A percentile compares a stretch with the other conserved stretches of the same genome.
Evolutionary conservation across 768 basidiomycete species (phyloP).

Genomic region (Suillus tomentosus): DNA sequence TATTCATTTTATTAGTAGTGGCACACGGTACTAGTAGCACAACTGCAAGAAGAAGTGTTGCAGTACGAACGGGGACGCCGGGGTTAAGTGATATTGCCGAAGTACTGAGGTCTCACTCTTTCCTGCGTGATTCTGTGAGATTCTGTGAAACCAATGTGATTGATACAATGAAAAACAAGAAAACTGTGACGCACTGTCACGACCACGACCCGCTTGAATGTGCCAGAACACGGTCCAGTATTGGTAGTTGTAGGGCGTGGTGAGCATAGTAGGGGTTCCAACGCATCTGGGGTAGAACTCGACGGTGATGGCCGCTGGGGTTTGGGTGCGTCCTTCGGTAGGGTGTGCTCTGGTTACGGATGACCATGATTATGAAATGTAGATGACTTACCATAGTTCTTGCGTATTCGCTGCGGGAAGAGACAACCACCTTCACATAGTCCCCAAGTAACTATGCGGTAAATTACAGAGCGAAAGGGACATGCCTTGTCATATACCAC

Average conservation of each 20-base stretch:
- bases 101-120: too few species aligned
- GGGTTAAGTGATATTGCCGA: too few species aligned
- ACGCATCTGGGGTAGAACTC: conserved; percentile 24
- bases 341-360: conserved; percentile 70
- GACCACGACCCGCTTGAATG: too few species aligned
- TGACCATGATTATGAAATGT: conserved; percentile 7
- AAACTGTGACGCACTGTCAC: too few species aligned
- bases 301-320: conserved; percentile 19
- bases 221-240: too few species aligned
- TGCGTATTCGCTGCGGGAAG: conserved; percentile 92
- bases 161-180: too few species aligned
- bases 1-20: background rate
- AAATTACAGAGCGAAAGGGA: conserved; percentile 3
- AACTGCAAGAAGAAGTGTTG: too few species aligned
- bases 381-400: conserved; percentile 76
- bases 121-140: too few species aligned
- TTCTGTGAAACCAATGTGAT: too few species aligned
- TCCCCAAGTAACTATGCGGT: conserved; percentile 55
- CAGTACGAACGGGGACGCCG: too few species aligned
- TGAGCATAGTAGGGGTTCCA: conserved; percentile 37
- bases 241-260: conserved; percentile 36
- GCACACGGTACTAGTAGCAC: too few species aligned
- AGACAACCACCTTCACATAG: conserved; percentile 80
- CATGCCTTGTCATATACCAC: conserved; percentile 81
- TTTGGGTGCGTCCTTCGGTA: conserved; percentile 42